Evolutionary conservation across 2,329 filamentous ascomycete genomes (phyloP).

Genomic region (Alternaria postmessia): DNA sequence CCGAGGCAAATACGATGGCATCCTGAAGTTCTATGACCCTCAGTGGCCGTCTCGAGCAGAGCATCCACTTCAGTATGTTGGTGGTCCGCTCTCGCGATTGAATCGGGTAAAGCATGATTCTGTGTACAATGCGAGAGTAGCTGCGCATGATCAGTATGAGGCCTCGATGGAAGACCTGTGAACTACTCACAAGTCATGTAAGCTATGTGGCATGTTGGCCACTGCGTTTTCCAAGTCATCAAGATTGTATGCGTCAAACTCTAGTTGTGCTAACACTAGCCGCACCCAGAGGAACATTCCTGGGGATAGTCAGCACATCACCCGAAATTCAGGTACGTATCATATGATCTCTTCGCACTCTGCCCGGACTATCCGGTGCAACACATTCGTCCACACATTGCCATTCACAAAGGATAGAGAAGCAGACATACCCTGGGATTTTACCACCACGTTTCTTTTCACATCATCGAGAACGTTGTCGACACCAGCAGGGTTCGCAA

Average conservation of each 20-base stretch:
- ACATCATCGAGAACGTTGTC: constrained; percentile 14
- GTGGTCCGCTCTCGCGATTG: not conserved
- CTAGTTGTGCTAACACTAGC: constrained; percentile 3
- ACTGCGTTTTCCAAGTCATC: not conserved
- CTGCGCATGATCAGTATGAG: not conserved
- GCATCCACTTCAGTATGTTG: constrained; percentile 7
- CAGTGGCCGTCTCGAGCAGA: not conserved
- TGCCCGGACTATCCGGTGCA: fast-evolving
- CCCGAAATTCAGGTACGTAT: not conserved
- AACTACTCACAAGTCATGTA: not conserved
- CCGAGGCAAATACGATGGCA: not conserved
- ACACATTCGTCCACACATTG: no score
- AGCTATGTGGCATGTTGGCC: not conserved
- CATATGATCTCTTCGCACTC: no score
- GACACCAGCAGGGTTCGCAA: constrained; percentile 1
- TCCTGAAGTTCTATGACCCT: not conserved
- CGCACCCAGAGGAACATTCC: constrained; percentile 17
- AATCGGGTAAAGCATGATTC: not conserved
- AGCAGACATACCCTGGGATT: not conserved
- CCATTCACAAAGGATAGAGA: fast-evolving
- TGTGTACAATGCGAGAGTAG: not conserved
- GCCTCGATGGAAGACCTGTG: fast-evolving
- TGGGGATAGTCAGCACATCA: constrained; percentile 9
- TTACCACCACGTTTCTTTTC: not conserved
- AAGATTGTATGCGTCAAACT: constrained; percentile 5